phyloP scores from a whole-genome alignment of 305 asterid genomes.

The Ajuga reptans region DNA sequence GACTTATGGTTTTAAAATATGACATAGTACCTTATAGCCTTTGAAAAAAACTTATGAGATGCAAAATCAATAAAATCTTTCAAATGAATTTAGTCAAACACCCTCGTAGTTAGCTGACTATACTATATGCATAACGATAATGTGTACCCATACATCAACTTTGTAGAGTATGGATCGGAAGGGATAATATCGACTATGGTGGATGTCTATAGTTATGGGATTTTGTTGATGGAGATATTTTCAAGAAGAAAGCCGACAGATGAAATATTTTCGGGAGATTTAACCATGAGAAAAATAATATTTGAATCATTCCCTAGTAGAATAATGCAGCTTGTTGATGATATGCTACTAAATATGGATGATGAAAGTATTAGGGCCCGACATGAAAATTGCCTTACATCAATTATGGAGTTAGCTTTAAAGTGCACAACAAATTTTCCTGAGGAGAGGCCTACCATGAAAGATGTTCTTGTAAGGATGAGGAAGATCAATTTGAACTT shows the following conservation, averaged over 20 bases:
- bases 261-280: slow-evolving; percentile 3
- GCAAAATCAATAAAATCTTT: too few species aligned
- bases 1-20: too few species aligned
- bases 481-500: neutral
- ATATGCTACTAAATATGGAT: neutral
- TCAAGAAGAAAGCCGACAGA: neutral
- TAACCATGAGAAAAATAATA: neutral
- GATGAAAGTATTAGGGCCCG: neutral
- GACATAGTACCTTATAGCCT: too few species aligned
- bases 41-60: too few species aligned
- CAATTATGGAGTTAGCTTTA: neutral
- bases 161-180: slow-evolving; percentile 7
- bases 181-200: slow-evolving; percentile 1
- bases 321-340: neutral
- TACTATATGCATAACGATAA: too few species aligned
- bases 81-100: too few species aligned
- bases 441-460: slow-evolving; percentile 1
- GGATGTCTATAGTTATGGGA: slow-evolving; percentile 10
- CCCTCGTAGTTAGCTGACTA: too few species aligned
- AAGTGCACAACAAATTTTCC: neutral
- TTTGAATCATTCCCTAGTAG: neutral
- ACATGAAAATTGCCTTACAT: neutral
- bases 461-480: neutral
- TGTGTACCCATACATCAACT: neutral
- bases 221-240: slow-evolving; percentile 11